phyloP scores from a whole-genome alignment of 257 asterid genomes.

The Coffea eugenioides region DNA sequence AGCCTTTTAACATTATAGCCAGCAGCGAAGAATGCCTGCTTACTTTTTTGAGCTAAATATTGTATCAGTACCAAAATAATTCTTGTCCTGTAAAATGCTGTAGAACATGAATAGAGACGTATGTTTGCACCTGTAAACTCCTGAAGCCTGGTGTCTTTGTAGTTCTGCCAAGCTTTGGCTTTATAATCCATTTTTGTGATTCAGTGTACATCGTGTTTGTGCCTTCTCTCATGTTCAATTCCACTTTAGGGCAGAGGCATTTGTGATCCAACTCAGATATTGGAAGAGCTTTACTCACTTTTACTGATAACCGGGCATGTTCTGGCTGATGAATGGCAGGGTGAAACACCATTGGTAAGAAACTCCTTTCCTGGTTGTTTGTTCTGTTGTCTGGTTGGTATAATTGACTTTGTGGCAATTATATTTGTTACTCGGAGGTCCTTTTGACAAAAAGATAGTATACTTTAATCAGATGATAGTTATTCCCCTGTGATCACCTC shows the following conservation, averaged over 20 bases:
- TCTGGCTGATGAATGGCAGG: conserved; percentile 92
- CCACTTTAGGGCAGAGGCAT: conserved; percentile 71
- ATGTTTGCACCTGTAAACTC: background rate
- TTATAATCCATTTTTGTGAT: background rate
- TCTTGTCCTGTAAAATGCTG: background rate
- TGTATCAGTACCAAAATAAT: background rate
- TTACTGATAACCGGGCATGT: conserved; percentile 86
- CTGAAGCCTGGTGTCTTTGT: background rate
- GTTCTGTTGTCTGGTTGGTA: conserved; percentile 6
- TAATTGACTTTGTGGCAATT: conserved; percentile 13
- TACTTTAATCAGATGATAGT: background rate
- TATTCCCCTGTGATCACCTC: background rate
- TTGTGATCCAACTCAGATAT: conserved; percentile 78
- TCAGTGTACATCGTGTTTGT: background rate
- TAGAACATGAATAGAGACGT: background rate
- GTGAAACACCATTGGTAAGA: conserved; percentile 91
- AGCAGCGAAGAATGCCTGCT: background rate
- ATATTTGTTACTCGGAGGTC: conserved; percentile 14
- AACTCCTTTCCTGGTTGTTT: conserved; percentile 7
- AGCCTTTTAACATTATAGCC: no score
- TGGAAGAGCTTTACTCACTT: conserved; percentile 96
- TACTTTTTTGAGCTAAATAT: background rate
- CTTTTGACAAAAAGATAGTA: conserved; percentile 1
- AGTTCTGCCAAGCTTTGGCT: background rate
- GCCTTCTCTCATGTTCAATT: conserved; percentile 27